Evolutionary conservation across 2,329 filamentous ascomycete genomes (phyloP).

Genomic region (Pseudopithomyces maydicus): DNA sequence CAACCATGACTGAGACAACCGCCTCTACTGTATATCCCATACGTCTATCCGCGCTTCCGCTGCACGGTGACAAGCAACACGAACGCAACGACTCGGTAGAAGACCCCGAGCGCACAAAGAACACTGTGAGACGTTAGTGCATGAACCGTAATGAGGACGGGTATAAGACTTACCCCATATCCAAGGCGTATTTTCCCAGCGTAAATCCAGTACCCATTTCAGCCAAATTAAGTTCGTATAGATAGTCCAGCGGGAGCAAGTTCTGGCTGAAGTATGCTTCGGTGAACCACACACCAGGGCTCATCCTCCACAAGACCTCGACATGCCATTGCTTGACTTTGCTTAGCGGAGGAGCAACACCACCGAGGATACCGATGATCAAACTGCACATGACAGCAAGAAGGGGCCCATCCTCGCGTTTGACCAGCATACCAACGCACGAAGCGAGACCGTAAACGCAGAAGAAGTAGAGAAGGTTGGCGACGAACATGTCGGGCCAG

Average conservation of each 20-base stretch:
- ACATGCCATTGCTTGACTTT: conserved; percentile 59
- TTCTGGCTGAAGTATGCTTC: conserved; percentile 62
- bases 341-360: conserved; percentile 57
- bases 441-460: conserved; percentile 63
- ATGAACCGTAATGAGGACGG: background rate
- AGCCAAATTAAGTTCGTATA: conserved; percentile 51
- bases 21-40: background rate
- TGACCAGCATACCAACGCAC: conserved; percentile 59
- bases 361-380: conserved; percentile 60
- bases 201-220: conserved; percentile 52
- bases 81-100: conserved; percentile 10
- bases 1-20: background rate
- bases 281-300: conserved; percentile 61
- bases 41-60: conserved; percentile 5
- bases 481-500: conserved; percentile 56
- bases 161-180: conserved; percentile 42
- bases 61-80: conserved; percentile 9
- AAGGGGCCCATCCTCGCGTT: conserved; percentile 62
- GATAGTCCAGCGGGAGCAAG: conserved; percentile 54
- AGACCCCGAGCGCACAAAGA: conserved; percentile 5
- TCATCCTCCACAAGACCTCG: conserved; percentile 61
- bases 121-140: conserved; percentile 2
- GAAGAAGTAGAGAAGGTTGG: conserved; percentile 63
- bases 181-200: conserved; percentile 52
- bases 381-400: conserved; percentile 61